phyloP scores from a whole-genome alignment of 1,139 yeast genomes.

The Meyerozyma guilliermondii region DNA sequence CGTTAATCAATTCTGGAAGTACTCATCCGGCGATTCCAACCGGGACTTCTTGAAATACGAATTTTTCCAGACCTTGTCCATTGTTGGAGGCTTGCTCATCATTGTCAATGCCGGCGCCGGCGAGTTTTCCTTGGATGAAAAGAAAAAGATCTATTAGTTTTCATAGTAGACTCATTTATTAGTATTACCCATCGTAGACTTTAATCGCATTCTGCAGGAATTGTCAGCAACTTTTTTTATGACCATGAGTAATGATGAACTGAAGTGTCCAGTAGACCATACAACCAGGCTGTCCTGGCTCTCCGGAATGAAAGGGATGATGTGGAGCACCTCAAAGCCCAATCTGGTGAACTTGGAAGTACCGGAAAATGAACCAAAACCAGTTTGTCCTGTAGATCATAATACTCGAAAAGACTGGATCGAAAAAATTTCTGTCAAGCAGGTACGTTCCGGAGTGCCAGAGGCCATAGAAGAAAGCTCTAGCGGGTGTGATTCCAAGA shows the following conservation, averaged over 20 bases:
- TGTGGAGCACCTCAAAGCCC: slow-evolving; percentile 5
- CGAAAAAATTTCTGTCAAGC: slow-evolving; percentile 23
- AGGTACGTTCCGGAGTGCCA: slow-evolving; percentile 16
- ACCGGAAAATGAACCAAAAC: slow-evolving; percentile 5
- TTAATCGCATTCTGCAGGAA: background rate
- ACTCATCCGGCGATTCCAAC: slow-evolving; percentile 62
- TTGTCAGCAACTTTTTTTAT: background rate
- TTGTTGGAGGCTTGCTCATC: slow-evolving; percentile 88
- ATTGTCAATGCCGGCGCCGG: slow-evolving; percentile 98
- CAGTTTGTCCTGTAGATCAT: slow-evolving; percentile 25
- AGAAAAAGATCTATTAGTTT: slow-evolving; percentile 79
- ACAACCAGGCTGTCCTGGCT: slow-evolving; percentile 56
- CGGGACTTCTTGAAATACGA: slow-evolving; percentile 91
- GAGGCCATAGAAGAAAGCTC: slow-evolving; percentile 36
- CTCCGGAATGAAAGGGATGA: slow-evolving; percentile 5
- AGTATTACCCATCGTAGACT: background rate
- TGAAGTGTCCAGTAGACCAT: slow-evolving; percentile 67
- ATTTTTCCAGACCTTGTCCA: slow-evolving; percentile 89
- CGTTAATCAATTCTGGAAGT: slow-evolving; percentile 88
- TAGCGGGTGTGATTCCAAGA: slow-evolving; percentile 44
- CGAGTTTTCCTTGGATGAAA: slow-evolving; percentile 86
- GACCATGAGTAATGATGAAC: slow-evolving; percentile 17
- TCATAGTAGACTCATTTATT: background rate
- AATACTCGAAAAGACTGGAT: slow-evolving; percentile 19
- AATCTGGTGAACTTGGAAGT: slow-evolving; percentile 1